Conservation (phyloP, 345 rosid species). For the Physaria fendleri region DNA sequence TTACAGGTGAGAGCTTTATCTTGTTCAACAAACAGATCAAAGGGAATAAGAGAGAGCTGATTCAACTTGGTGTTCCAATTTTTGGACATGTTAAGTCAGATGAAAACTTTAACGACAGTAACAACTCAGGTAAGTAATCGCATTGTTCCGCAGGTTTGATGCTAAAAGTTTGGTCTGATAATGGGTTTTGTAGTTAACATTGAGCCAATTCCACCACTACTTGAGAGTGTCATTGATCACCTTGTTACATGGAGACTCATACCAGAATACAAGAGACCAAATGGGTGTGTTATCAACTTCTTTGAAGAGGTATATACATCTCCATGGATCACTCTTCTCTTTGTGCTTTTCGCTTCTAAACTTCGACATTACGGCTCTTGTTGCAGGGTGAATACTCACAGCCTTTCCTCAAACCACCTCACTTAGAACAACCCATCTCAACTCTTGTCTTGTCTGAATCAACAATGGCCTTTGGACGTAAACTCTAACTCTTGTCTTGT, state of each 20-base stretch:
- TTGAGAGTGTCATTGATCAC: neutral
- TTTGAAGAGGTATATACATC: neutral
- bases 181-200: neutral
- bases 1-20: too few species aligned
- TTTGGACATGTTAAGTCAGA: too few species aligned
- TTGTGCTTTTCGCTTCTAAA: neutral
- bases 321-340: neutral
- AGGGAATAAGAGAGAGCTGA: too few species aligned
- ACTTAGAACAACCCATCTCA: slow-evolving; percentile 86
- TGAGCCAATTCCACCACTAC: neutral
- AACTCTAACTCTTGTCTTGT: slow-evolving; percentile 69
- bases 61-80: too few species aligned
- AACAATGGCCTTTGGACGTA: slow-evolving; percentile 82
- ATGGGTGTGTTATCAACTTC: neutral
- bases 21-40: too few species aligned
- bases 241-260: neutral
- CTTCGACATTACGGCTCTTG: slow-evolving; percentile 8
- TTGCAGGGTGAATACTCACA: slow-evolving; percentile 79
- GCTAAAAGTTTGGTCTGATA: neutral
- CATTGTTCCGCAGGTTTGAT: too few species aligned
- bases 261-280: neutral
- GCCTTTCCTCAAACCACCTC: slow-evolving; percentile 95
- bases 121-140: too few species aligned
- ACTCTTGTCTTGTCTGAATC: slow-evolving; percentile 82
- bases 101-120: too few species aligned